Percentiles rank a stretch among this genome's conserved stretches.
Evolutionary conservation across 306 rosid genomes (phyloP).

Genomic region (Prunus kanzakura): DNA sequence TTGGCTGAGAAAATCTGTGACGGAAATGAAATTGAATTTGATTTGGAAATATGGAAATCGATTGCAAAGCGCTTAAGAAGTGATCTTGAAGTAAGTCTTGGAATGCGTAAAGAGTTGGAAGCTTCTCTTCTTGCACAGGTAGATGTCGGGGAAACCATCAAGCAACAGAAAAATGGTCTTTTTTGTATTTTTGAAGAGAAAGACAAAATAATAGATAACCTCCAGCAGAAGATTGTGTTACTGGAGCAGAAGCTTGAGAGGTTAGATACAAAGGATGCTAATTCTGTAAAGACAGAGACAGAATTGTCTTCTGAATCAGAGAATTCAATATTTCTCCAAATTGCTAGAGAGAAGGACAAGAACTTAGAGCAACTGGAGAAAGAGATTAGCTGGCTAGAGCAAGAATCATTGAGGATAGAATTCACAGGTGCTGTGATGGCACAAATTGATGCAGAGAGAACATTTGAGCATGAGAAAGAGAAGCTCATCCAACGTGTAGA

Average conservation of each 20-base stretch:
- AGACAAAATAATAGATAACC: constrained; percentile 35
- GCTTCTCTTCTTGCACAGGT: constrained; percentile 72
- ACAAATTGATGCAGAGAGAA: constrained; percentile 35
- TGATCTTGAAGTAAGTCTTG: constrained; percentile 52
- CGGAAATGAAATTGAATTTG: constrained; percentile 64
- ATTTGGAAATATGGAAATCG: constrained; percentile 63
- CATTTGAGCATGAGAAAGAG: constrained; percentile 39
- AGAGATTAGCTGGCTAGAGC: constrained; percentile 48
- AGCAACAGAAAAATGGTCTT: constrained; percentile 52
- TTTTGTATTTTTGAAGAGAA: constrained; percentile 37
- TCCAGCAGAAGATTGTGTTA: constrained; percentile 41
- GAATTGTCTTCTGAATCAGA: constrained; percentile 14
- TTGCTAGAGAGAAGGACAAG: constrained; percentile 44
- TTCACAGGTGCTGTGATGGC: constrained; percentile 44
- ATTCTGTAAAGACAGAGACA: constrained; percentile 23
- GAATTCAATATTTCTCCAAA: constrained; percentile 24
- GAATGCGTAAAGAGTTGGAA: constrained; percentile 59
- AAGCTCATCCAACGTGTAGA: constrained; percentile 27
- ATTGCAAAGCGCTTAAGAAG: constrained; percentile 42
- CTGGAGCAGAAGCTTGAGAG: constrained; percentile 41
- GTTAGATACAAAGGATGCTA: constrained; percentile 35
- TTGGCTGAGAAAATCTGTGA: constrained; percentile 50
- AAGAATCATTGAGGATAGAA: constrained; percentile 54
- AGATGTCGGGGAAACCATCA: constrained; percentile 49
- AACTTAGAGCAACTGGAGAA: constrained; percentile 51